These are phyloP conservation scores for Piper longum DNA, from an alignment of 164 flowering plant species.

Conservation along the genomic window DNA sequence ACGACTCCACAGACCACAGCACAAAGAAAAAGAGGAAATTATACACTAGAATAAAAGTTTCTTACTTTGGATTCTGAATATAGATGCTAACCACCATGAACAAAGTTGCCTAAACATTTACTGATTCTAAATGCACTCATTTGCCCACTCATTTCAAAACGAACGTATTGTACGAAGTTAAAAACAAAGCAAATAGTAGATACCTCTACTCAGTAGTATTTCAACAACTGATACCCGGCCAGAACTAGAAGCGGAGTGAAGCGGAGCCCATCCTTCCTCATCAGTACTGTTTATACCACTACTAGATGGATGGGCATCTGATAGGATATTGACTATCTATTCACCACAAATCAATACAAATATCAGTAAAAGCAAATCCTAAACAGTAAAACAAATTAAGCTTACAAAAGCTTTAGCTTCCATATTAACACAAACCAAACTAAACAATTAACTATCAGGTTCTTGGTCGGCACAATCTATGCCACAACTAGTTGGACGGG, in stretches of 20 bases:
- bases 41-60: too few species aligned
- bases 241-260: constrained; percentile 87
- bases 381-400: neutral
- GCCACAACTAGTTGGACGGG: too few species aligned
- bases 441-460: neutral
- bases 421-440: neutral
- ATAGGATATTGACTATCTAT: constrained; percentile 48
- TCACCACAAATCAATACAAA: neutral
- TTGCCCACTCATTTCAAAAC: neutral
- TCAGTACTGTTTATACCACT: constrained; percentile 50
- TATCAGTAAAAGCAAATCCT: neutral
- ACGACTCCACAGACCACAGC: too few species aligned
- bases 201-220: constrained; percentile 76
- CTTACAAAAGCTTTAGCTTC: neutral
- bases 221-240: constrained; percentile 24
- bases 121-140: neutral
- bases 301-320: constrained; percentile 28
- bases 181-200: constrained; percentile 16
- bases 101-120: neutral
- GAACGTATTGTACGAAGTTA: neutral
- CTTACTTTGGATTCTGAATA: too few species aligned
- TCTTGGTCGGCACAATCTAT: too few species aligned
- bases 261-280: constrained; percentile 96
- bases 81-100: neutral
- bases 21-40: too few species aligned